phyloP scores from a whole-genome alignment of 495 filamentous ascomycete species.

The Aspergillus homomorphus region DNA sequence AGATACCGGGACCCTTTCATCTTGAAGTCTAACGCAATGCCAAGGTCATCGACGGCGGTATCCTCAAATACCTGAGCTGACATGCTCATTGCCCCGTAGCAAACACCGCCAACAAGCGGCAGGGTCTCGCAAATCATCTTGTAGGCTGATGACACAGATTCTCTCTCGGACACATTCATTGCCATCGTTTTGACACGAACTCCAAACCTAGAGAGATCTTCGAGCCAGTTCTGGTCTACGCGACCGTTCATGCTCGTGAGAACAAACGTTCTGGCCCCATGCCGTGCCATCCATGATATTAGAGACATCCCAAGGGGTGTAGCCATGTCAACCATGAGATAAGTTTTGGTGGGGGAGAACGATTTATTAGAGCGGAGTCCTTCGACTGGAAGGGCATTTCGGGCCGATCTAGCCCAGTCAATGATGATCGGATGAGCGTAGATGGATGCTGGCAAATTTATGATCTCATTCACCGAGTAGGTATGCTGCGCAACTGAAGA shows the following conservation, averaged over 20 bases:
- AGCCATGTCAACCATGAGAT: neutral
- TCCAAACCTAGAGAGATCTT: neutral
- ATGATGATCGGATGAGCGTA: neutral
- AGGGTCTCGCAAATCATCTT: neutral
- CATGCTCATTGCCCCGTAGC: neutral
- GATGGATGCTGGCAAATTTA: too few species aligned
- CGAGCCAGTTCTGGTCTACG: neutral
- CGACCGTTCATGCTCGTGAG: neutral
- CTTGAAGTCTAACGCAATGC: neutral
- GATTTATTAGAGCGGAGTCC: neutral
- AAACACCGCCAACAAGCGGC: neutral
- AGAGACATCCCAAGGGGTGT: neutral
- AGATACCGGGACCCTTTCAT: neutral
- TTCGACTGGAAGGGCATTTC: neutral
- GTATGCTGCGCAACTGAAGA: too few species aligned
- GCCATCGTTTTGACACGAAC: neutral
- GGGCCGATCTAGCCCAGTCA: neutral
- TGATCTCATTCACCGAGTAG: too few species aligned
- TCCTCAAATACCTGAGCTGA: neutral
- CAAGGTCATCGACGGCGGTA: neutral
- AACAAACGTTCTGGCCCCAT: neutral
- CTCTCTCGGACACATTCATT: neutral
- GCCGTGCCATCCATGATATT: neutral
- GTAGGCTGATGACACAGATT: neutral
- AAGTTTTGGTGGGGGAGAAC: neutral